These are phyloP conservation scores for Spathaspora girioi DNA, from an alignment of 805 yeast species.

Conservation along the genomic window DNA sequence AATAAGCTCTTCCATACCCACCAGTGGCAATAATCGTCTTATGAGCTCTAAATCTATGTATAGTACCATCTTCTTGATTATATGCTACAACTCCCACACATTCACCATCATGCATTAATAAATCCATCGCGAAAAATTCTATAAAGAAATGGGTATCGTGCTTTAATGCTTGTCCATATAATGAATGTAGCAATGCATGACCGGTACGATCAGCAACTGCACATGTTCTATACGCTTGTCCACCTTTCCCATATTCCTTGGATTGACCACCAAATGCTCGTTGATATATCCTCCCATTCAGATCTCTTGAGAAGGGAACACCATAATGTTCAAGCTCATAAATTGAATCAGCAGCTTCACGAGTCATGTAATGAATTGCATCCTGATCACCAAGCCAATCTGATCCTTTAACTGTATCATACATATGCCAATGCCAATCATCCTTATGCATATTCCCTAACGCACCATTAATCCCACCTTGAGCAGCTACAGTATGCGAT, in stretches of 20 bases:
- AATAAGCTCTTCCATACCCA: slow-evolving; percentile 98
- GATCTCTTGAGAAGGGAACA: slow-evolving; percentile 96
- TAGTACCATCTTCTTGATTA: slow-evolving; percentile 98
- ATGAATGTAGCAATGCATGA: slow-evolving; percentile 91
- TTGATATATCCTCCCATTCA: slow-evolving; percentile 94
- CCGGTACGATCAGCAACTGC: slow-evolving; percentile 99
- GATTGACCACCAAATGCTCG: slow-evolving; percentile 99
- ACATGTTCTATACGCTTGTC: slow-evolving; percentile 98
- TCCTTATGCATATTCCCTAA: slow-evolving; percentile 97
- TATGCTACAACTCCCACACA: slow-evolving; percentile 97
- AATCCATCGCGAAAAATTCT: slow-evolving; percentile 93
- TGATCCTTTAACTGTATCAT: slow-evolving; percentile 98
- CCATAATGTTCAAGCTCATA: slow-evolving; percentile 97
- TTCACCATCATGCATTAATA: slow-evolving; percentile 91
- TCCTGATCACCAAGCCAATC: slow-evolving; percentile 99
- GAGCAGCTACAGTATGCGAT: slow-evolving; percentile 98
- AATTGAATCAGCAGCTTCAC: slow-evolving; percentile 94
- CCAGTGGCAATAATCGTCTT: slow-evolving; percentile 97
- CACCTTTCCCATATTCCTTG: slow-evolving; percentile 94
- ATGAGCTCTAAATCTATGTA: slow-evolving; percentile 96
- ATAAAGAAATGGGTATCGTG: slow-evolving; percentile 98
- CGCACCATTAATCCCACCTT: slow-evolving; percentile 99
- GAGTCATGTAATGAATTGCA: slow-evolving; percentile 98
- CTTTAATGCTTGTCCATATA: slow-evolving; percentile 93
- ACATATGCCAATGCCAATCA: slow-evolving; percentile 99